A percentile compares a stretch with the other conserved stretches of the same genome.
Evolutionary conservation across 805 yeast genomes (phyloP).

Genomic region (Starmerella kuoi): DNA sequence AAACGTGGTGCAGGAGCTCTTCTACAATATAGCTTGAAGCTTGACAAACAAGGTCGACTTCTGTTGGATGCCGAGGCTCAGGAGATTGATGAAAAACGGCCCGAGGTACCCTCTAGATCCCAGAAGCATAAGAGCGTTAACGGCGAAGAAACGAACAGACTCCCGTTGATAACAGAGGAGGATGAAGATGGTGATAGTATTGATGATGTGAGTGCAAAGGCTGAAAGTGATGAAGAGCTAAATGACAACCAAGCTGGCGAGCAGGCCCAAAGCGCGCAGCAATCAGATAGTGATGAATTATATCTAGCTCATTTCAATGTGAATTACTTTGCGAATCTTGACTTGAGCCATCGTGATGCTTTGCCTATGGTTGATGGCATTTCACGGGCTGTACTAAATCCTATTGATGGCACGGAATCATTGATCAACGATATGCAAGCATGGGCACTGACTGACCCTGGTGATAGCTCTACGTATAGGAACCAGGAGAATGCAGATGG

Average conservation of each 20-base stretch:
- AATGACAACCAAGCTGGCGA: neutral
- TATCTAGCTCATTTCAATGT: slow-evolving; percentile 14
- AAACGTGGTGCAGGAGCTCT: slow-evolving; percentile 35
- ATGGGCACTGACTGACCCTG: slow-evolving; percentile 19
- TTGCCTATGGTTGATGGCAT: slow-evolving; percentile 13
- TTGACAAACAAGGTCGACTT: slow-evolving; percentile 45
- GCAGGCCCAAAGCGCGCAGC: neutral
- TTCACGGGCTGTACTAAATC: slow-evolving; percentile 15
- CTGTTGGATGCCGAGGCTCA: slow-evolving; percentile 52
- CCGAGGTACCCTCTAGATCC: neutral
- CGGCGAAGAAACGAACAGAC: neutral
- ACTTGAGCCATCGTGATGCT: slow-evolving; percentile 16
- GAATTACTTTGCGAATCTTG: slow-evolving; percentile 23
- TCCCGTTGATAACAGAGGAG: slow-evolving; percentile 12
- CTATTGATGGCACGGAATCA: slow-evolving; percentile 16
- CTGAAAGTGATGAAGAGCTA: neutral
- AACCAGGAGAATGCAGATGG: slow-evolving; percentile 1
- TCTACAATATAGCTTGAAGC: slow-evolving; percentile 39
- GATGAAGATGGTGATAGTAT: slow-evolving; percentile 30
- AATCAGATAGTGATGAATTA: neutral
- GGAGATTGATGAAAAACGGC: neutral
- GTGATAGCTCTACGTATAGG: slow-evolving; percentile 4
- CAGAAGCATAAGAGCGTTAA: neutral
- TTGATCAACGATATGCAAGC: slow-evolving; percentile 17
- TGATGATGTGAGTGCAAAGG: neutral